Evolutionary conservation across 495 filamentous ascomycete species (phyloP), one percentile per base, ranked within the genome.

Genomic region (Talaromyces ruber): DNA sequence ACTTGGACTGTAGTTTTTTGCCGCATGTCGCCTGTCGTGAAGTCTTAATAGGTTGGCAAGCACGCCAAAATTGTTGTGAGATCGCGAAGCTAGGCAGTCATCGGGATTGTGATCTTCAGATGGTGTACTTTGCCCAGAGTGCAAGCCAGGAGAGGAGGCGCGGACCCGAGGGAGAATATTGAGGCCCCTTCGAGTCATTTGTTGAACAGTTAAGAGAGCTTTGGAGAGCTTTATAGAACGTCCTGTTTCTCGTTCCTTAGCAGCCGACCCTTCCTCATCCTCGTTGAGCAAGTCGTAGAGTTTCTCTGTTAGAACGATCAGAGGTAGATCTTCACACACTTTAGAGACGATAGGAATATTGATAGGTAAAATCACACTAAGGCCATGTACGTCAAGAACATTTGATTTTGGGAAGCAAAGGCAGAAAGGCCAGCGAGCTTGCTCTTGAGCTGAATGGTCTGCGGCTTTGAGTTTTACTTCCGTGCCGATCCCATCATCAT

Each of bases 31-130:
- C 34, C 72, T 60, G 59, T 83, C 82, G 66, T 93, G 88, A 11
- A 96, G 80, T 71, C 90, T 95, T 59, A 97, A 75, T 2, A 98
- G 74, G 7, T 85, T 88, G 5, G 87, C 85, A 7, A 98, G 77
- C 51, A 95, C 82, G 29, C 93, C 91, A 39, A 86, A 85, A 51
- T 86, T 88, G 69, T 89, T 94, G 55, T 88, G 81, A 6, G 80
- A 70, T 3, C 90, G 92, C 14, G 79, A 79, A 45, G 87, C 84
- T 6, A 90, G 79, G 65, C 90, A 92, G 51, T 82, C 79, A 59
- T 90, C 84, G 16, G 81, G 77, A 28, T 84, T 78, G 54, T 79
- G 72, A 47, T 87, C 86, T 39, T 85, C 82, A 7, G 79, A 72
- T 12, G 86, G 85, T 8, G 86, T 91, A 11, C 74, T 72, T 56